Conservation (phyloP, 495 filamentous ascomycete species). For the Penicillium canescens region DNA sequence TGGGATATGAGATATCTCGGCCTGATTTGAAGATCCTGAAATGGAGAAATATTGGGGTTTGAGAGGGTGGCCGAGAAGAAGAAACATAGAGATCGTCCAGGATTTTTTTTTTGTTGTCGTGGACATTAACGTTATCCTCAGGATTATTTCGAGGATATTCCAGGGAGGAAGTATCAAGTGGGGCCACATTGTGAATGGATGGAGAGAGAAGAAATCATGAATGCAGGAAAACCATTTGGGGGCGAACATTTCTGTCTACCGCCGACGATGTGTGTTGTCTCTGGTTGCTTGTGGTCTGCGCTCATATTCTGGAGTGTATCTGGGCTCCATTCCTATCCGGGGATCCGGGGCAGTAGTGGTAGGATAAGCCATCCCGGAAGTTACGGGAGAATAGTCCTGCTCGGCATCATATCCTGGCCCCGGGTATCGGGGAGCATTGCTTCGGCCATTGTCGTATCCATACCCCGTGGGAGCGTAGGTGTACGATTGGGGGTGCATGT, state of each 20-base stretch:
- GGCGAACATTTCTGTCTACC: slow-evolving; percentile 28
- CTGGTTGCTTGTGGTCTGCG: slow-evolving; percentile 46
- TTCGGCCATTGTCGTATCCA: slow-evolving; percentile 44
- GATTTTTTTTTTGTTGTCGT: slow-evolving; percentile 12
- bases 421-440: slow-evolving; percentile 48
- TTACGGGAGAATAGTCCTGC: slow-evolving; percentile 45
- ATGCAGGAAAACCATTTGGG: slow-evolving; percentile 12
- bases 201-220: slow-evolving; percentile 10
- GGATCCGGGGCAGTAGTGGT: slow-evolving; percentile 46
- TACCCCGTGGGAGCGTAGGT: slow-evolving; percentile 43
- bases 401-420: slow-evolving; percentile 49
- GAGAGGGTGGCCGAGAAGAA: slow-evolving; percentile 5
- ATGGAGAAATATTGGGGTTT: slow-evolving; percentile 5
- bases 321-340: slow-evolving; percentile 51
- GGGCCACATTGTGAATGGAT: slow-evolving; percentile 13
- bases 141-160: slow-evolving; percentile 16
- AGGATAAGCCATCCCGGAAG: slow-evolving; percentile 46
- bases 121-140: slow-evolving; percentile 28
- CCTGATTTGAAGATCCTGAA: slow-evolving; percentile 12
- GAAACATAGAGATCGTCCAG: slow-evolving; percentile 13
- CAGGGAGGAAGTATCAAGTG: slow-evolving; percentile 22
- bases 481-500: slow-evolving; percentile 42
- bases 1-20: slow-evolving; percentile 11
- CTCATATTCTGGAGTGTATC: slow-evolving; percentile 50
- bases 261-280: slow-evolving; percentile 43